A percentile compares a stretch with the other conserved stretches of the same genome.
Conservation (phyloP, 192 early-diverging fungal species). For the Podila epigama region DNA sequence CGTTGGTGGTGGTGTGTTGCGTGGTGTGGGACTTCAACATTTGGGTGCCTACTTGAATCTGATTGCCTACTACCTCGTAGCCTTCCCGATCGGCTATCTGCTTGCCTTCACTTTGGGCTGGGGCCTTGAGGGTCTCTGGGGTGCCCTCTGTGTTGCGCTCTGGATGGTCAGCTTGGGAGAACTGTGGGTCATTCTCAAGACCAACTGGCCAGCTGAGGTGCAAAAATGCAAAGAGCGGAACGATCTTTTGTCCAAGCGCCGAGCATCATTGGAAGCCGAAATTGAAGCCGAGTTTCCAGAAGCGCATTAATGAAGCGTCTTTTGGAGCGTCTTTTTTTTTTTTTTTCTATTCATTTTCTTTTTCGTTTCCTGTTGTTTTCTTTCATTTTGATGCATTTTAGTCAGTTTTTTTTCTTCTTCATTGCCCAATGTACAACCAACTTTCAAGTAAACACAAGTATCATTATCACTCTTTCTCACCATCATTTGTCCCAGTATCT, state of each 20-base stretch:
- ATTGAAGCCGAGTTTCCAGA: conserved; percentile 8
- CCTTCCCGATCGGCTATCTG: conserved; percentile 63
- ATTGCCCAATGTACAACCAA: too few species aligned
- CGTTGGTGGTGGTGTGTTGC: conserved; percentile 68
- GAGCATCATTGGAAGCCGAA: conserved; percentile 6
- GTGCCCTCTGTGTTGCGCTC: conserved; percentile 57
- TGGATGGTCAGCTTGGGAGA: conserved; percentile 18
- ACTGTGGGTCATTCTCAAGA: conserved; percentile 25
- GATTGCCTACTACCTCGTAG: conserved; percentile 68
- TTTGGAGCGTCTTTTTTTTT: not conserved
- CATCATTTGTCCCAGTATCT: too few species aligned
- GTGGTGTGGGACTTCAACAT: conserved; percentile 76
- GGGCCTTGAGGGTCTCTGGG: conserved; percentile 68
- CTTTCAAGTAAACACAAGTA: too few species aligned
- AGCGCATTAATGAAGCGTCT: not conserved
- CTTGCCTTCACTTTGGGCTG: conserved; percentile 57
- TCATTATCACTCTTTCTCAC: too few species aligned
- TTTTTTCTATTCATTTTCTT: not conserved
- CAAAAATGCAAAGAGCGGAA: conserved; percentile 16
- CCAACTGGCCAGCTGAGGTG: conserved; percentile 38
- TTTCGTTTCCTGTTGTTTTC: not conserved
- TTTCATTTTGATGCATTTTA: too few species aligned
- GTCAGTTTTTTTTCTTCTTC: too few species aligned
- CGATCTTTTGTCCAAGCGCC: conserved; percentile 5
- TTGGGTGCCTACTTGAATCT: conserved; percentile 62